Conservation (phyloP, 169 alveolate genomes). For the Cryptosporidium baileyi region DNA sequence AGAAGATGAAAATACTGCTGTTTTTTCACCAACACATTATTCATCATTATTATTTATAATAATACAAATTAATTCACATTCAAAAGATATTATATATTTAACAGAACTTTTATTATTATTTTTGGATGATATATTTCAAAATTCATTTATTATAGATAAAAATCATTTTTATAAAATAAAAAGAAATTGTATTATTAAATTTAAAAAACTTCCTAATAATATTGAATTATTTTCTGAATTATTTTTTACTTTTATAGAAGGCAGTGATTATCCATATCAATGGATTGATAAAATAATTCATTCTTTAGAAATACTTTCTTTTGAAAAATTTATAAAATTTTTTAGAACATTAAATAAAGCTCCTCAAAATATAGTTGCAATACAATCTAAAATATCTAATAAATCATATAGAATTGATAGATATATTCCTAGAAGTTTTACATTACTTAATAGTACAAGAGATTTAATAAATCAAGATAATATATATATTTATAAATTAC, state of each 20-base stretch:
- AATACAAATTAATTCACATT: slow-evolving; percentile 24
- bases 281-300: slow-evolving; percentile 43
- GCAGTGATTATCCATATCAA: slow-evolving; percentile 17
- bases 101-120: background rate
- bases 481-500: slow-evolving; percentile 25
- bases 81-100: slow-evolving; percentile 11
- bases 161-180: slow-evolving; percentile 1
- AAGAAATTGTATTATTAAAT: slow-evolving; percentile 24
- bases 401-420: slow-evolving; percentile 13
- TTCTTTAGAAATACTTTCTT: slow-evolving; percentile 10
- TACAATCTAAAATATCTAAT: slow-evolving; percentile 28
- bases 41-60: slow-evolving; percentile 3
- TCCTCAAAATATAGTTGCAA: slow-evolving; percentile 29
- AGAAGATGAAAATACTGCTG: background rate
- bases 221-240: slow-evolving; percentile 9
- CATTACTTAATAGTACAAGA: slow-evolving; percentile 19
- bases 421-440: slow-evolving; percentile 23
- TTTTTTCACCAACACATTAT: slow-evolving; percentile 21
- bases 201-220: background rate
- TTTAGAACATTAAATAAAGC: background rate
- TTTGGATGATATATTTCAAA: slow-evolving; percentile 19
- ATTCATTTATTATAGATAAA: slow-evolving; percentile 17
- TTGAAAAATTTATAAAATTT: slow-evolving; percentile 1
- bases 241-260: slow-evolving; percentile 35
- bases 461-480: slow-evolving; percentile 34